Evolutionary conservation across 352 stramenopile genomes (phyloP).

Genomic region (Lagenidium giganteum): DNA sequence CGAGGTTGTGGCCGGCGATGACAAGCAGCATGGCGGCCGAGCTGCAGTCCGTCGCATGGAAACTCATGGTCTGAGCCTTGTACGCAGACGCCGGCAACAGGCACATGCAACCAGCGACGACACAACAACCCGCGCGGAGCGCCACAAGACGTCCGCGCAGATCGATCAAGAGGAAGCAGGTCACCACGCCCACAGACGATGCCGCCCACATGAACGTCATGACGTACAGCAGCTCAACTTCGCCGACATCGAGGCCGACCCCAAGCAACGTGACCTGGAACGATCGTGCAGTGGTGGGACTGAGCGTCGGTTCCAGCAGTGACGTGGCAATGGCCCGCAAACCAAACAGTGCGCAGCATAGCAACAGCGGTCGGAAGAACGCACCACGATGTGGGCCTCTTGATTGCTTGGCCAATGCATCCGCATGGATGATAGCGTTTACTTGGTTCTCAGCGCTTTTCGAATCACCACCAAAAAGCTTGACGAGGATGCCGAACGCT

Average conservation of each 20-base stretch:
- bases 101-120: conserved; percentile 25
- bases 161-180: conserved; percentile 50
- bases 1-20: conserved; percentile 45
- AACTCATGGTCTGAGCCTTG: conserved; percentile 14
- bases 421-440: conserved; percentile 64
- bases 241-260: conserved; percentile 35
- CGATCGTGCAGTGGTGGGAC: conserved; percentile 19
- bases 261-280: conserved; percentile 50
- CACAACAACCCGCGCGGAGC: conserved; percentile 43
- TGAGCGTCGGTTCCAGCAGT: conserved; percentile 40
- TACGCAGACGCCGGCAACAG: conserved; percentile 34
- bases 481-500: conserved; percentile 45
- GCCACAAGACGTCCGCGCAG: conserved; percentile 32
- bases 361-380: conserved; percentile 47
- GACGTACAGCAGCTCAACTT: conserved; percentile 33
- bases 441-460: conserved; percentile 44
- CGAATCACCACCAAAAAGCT: conserved; percentile 34
- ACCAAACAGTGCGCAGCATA: conserved; percentile 35
- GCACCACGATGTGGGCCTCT: conserved; percentile 30
- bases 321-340: conserved; percentile 35
- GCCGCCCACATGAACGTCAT: conserved; percentile 32
- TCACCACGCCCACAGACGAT: conserved; percentile 27
- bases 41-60: conserved; percentile 36
- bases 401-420: conserved; percentile 30
- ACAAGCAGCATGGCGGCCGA: conserved; percentile 50